Evolutionary conservation across 2,329 filamentous ascomycete species (phyloP).

Genomic region (Aspergillus sojae): DNA sequence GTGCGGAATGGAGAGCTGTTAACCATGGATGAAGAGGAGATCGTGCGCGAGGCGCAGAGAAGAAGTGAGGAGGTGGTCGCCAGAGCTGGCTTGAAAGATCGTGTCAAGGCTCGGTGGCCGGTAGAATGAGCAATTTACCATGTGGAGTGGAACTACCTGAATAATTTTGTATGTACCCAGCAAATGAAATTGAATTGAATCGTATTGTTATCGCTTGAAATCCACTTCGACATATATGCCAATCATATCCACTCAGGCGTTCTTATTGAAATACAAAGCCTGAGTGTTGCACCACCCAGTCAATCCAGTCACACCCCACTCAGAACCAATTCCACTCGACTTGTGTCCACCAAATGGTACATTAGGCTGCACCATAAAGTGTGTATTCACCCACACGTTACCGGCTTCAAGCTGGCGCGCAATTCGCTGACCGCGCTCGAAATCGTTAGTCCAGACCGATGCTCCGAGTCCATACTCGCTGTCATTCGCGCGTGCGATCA

Average conservation of each 20-base stretch:
- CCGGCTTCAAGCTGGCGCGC: conserved; percentile 60
- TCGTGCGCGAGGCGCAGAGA: conserved; percentile 34
- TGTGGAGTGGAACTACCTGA: not conserved
- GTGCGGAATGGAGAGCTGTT: conserved; percentile 39
- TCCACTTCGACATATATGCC: not conserved
- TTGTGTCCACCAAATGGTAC: conserved; percentile 56
- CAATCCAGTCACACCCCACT: conserved; percentile 48
- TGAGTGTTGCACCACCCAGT: conserved; percentile 45
- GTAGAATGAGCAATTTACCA: not conserved
- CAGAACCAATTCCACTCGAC: conserved; percentile 54
- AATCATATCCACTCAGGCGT: not conserved
- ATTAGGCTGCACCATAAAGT: conserved; percentile 31
- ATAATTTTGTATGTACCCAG: not conserved
- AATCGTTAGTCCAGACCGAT: conserved; percentile 60
- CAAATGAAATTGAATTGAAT: not conserved
- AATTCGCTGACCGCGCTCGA: conserved; percentile 54
- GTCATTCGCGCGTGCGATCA: conserved; percentile 59
- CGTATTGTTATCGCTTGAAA: not conserved
- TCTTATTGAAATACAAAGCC: conserved; percentile 33
- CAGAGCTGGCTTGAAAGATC: conserved; percentile 37
- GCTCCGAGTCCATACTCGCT: conserved; percentile 58
- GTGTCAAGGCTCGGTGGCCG: not conserved
- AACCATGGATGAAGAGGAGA: conserved; percentile 44
- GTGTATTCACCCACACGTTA: conserved; percentile 62
- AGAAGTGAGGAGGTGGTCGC: conserved; percentile 41